Conservation (phyloP, 2,329 filamentous ascomycete species). For the Byssothecium circinans region DNA sequence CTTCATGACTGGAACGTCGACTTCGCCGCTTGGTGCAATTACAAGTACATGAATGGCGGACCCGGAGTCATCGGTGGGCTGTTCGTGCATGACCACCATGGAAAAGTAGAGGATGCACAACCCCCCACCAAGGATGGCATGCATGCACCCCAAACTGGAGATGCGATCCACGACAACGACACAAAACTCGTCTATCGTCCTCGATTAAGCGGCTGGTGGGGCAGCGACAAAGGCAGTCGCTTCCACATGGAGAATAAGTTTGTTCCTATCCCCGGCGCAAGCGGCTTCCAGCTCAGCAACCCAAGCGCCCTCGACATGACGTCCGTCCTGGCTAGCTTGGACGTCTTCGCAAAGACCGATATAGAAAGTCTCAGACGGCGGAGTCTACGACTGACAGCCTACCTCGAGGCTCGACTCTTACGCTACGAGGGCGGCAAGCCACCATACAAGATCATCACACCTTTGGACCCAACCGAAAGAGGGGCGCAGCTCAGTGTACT, state of each 20-base stretch:
- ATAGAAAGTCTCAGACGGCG: constrained; percentile 72
- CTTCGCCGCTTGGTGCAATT: constrained; percentile 90
- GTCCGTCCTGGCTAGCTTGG: constrained; percentile 71
- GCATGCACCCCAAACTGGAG: constrained; percentile 36
- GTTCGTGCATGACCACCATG: constrained; percentile 78
- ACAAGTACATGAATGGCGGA: constrained; percentile 90
- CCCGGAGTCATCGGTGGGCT: constrained; percentile 78
- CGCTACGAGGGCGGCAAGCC: constrained; percentile 20
- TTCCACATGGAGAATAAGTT: constrained; percentile 86
- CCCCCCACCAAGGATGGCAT: constrained; percentile 1
- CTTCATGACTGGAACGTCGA: constrained; percentile 90
- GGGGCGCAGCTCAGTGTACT: constrained; percentile 79
- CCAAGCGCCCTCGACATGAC: constrained; percentile 77
- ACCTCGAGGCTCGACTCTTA: constrained; percentile 61
- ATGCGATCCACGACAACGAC: constrained; percentile 9
- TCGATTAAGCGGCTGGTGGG: constrained; percentile 84
- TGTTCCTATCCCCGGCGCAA: constrained; percentile 74
- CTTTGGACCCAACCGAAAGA: constrained; percentile 65
- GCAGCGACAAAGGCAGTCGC: constrained; percentile 71
- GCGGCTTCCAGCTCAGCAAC: constrained; percentile 84
- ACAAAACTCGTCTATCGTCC: constrained; percentile 58
- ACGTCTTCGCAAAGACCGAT: constrained; percentile 70
- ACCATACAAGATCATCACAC: constrained; percentile 65
- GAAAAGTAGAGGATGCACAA: constrained; percentile 50
- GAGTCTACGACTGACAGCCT: constrained; percentile 72